Base-by-base conservation (phyloP, 768 basidiomycete species). In the Boletellus ananas region DNA sequence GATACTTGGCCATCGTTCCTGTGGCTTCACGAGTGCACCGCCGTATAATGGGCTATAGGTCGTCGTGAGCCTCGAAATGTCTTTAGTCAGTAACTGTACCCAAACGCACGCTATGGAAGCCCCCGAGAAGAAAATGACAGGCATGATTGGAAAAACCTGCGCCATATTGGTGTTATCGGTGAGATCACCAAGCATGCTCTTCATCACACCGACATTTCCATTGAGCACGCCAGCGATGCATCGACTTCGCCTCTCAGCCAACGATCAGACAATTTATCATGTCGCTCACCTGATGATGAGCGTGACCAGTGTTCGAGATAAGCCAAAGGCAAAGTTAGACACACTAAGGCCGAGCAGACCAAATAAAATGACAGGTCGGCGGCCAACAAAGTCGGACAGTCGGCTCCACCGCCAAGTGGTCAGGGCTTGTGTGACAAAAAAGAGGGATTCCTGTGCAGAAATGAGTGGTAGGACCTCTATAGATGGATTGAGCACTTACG, bases 351-450 rank as follows among this genome's bases (percentile, higher is more conserved):
- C 83, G 4, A 79, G 61, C 16, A 85, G 61, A 5, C 83, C 83
- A 11, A 74, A 61, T 14, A 84, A 61, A 17, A 84, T 60, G 20
- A 85, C 72, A 11, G 83, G 84, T 51, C 82, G 81, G 21, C 83
- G 77, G 5, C 83, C 83, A 16, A 82, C 60, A 45, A 69, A 69
- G 54, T 85, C 82, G 3, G 84, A 85, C 5, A 77, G 52, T 34
- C 81, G 74, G 56, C 82, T 81, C 84, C 84, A 85, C 56, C 80
- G 79, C 8, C 85, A 72, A 2, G 80, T 72, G 1, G 80, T 81
- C 41, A 75, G 41, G 0, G 83, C 79, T 54, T 86, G 80, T 0
- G 80, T 72, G 1, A 72, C 67, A 78, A 86, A n/a, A 61, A 84
- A 86, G 3, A 85, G 62, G 1, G 82, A 84, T 69, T 83, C 78